phyloP scores from a whole-genome alignment of 257 asterid genomes.

The Mentha longifolia region DNA sequence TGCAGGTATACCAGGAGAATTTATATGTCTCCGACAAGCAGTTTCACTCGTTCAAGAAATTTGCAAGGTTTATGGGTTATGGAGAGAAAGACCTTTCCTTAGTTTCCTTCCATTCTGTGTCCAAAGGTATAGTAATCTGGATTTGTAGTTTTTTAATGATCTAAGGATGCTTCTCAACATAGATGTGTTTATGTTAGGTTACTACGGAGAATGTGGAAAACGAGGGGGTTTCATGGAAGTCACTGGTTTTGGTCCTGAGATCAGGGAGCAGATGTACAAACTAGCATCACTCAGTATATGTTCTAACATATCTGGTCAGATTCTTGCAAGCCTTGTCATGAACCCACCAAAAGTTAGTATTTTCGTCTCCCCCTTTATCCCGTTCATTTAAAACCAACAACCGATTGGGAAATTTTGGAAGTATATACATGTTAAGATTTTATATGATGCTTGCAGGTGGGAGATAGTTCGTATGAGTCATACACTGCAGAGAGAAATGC shows the following conservation, averaged over 20 bases:
- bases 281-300: conserved; percentile 93
- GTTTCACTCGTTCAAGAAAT: conserved; percentile 90
- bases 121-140: conserved; percentile 66
- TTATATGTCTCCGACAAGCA: conserved; percentile 85
- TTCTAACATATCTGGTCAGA: conserved; percentile 94
- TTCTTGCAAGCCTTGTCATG: no score
- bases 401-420: no score
- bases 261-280: conserved; percentile 92
- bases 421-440: background rate
- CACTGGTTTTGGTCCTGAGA: conserved; percentile 85
- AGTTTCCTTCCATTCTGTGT: conserved; percentile 93
- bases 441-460: conserved; percentile 57
- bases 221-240: conserved; percentile 99
- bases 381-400: no score
- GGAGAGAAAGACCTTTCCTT: conserved; percentile 79
- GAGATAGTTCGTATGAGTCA: conserved; percentile 92
- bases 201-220: conserved; percentile 96
- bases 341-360: no score
- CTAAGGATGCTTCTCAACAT: conserved; percentile 16
- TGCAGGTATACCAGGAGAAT: conserved; percentile 92
- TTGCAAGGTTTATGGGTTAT: conserved; percentile 77
- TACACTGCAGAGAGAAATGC: conserved; percentile 80
- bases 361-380: background rate
- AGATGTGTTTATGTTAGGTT: conserved; percentile 49
- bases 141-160: conserved; percentile 2